Evolutionary conservation across 2,329 filamentous ascomycete species (phyloP), one percentile per base, ranked within the genome.

Genomic region (Ilyonectria destructans): DNA sequence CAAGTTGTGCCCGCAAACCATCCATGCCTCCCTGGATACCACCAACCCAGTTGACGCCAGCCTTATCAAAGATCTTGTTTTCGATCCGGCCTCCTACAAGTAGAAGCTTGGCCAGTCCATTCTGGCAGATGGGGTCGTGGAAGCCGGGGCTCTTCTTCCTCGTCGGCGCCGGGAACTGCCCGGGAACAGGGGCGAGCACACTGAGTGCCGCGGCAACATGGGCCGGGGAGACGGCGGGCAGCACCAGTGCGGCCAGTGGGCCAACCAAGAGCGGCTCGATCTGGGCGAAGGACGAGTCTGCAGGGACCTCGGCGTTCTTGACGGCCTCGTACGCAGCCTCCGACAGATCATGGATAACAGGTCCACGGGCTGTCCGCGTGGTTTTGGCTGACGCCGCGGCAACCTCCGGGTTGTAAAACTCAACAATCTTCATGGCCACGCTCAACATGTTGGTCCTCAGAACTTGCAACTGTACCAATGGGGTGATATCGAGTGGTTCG

Each of bases 361-460:
- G 75, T 19, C 81, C 76, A 49, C 76, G 68, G 2, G 72, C 64
- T 17, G 80, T 78, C n/a, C 78, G 76, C 2, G 70, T 73, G 4
- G 76, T 80, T 2, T 70, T 74, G 3, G 80, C 75, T 33, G 77
- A 75, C 15, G 79, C 75, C 6, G 79, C 73, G 19, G 83, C 81
- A 4, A 73, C 80, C 45, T 82, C 82, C 70, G 86, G 88, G 78
- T 88, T 88, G 78, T 89, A 97, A 82, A 95, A 97, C 78, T 98
- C 96, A 69, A 95, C 91, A 58, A 98, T 89, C 72, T 92, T 92
- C 69, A 98, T 85, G 1, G 96, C 95, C 19, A 93, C 90, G 72
- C 92, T 91, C 79, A 99, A 94, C 78, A 99, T 97, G 77, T 93
- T 93, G 15, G 94, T 96, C 78, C 96, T 92, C 63, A 99, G 85